Evolutionary conservation across 345 rosid species (phyloP), one percentile per base, ranked within the genome.

Genomic region (Trapa bicornis): DNA sequence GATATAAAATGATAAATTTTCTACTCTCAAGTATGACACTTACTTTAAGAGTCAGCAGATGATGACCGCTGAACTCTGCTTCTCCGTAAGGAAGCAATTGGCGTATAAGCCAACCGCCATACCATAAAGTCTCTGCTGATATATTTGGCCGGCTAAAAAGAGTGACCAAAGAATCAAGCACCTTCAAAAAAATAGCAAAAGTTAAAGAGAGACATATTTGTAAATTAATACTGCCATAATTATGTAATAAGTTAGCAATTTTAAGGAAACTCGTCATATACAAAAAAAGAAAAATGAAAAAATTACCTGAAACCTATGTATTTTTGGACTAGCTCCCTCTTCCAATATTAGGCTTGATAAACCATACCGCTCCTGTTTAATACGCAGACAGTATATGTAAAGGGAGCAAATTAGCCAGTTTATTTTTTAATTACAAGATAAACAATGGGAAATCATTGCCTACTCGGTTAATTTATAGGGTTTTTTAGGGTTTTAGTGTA

Each of bases 61-160:
- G 97, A 72, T 83, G 84, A 52, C 79, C 77, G 76, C 87, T 89
- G 70, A 95, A 85, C 77, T 91, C 99, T 58, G 84, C 86, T 78
- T 87, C 85, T 33, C 89, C 88, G 62, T 95, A 83, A 71, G 97
- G 97, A 74, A 91, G 96, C 75, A 95, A 78, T 71, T 95, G 99
- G 47, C 88, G 99, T 77, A 95, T 80, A 70, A 95, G 96, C 99
- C 99, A 95, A 47, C 97, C 97, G 63, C 96, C 97, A 79, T 83
- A 87, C 99, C 99, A 87, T 78, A 91, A 75, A 56, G 88, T 89
- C 78, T 95, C 99, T 8, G 97, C 90, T 52, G 94, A 82, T 77
- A 95, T 79, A 79, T 85, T 80, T 58, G 93, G 80, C 52, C 97
- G 99, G 73, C 90, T 84, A 72, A 95, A 83, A 53, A 95, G 94